Evolutionary conservation across 495 filamentous ascomycete species (phyloP).

Genomic region (Sporormia fimetaria): DNA sequence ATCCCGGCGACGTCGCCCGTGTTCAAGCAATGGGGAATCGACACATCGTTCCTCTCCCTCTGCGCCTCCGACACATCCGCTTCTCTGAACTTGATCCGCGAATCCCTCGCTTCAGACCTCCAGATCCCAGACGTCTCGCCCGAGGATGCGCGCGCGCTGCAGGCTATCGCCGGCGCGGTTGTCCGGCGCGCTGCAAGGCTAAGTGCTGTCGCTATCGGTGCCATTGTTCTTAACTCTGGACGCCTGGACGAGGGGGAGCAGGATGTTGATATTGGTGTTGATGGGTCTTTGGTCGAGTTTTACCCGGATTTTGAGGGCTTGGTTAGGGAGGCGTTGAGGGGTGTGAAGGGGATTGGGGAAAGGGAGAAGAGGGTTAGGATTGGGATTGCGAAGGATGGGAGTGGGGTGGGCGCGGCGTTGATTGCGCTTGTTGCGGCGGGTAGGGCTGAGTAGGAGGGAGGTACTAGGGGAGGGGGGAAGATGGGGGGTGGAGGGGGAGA

Average conservation of each 20-base stretch:
- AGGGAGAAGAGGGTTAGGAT: conserved; percentile 76
- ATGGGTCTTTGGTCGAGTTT: conserved; percentile 82
- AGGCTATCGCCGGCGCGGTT: conserved; percentile 67
- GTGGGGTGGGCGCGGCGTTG: conserved; percentile 80
- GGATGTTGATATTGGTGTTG: conserved; percentile 77
- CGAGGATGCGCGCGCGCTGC: conserved; percentile 75
- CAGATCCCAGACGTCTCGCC: conserved; percentile 56
- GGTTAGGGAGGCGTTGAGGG: conserved; percentile 61
- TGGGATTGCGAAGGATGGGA: conserved; percentile 88
- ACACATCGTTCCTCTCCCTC: conserved; percentile 73
- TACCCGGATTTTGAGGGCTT: conserved; percentile 78
- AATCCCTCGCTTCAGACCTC: conserved; percentile 63
- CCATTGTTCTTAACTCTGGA: conserved; percentile 63
- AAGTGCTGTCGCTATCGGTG: conserved; percentile 72
- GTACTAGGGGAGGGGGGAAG: not conserved
- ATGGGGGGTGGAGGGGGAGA: not conserved
- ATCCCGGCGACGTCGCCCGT: conserved; percentile 51
- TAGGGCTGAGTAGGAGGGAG: not conserved
- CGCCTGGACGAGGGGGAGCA: conserved; percentile 50
- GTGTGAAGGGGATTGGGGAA: conserved; percentile 57
- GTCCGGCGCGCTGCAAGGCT: conserved; percentile 83
- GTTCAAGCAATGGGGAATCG: conserved; percentile 77
- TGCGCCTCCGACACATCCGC: conserved; percentile 62
- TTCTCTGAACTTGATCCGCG: conserved; percentile 52
- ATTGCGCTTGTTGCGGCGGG: conserved; percentile 61